Percentiles rank a stretch among this genome's conserved stretches.
phyloP scores from a whole-genome alignment of 495 filamentous ascomycete genomes.

The Daldinia loculata region DNA sequence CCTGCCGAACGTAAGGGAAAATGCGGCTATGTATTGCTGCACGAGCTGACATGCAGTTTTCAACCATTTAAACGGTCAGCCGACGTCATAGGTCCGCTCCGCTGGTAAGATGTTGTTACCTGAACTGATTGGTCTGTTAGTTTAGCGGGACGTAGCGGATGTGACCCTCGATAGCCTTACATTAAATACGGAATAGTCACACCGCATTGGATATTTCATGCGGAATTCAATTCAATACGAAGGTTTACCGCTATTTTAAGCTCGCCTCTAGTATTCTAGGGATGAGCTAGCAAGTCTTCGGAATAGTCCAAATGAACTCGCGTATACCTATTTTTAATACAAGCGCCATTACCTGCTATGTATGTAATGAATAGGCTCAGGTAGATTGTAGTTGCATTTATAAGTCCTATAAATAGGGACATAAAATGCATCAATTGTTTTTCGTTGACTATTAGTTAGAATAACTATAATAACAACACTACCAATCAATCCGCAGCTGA shows the following conservation, averaged over 20 bases:
- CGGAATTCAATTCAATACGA: constrained; percentile 22
- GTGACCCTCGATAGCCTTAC: constrained; percentile 19
- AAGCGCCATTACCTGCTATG: not conserved
- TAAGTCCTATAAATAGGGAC: not conserved
- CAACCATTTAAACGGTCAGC: constrained; percentile 2
- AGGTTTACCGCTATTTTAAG: constrained; percentile 27
- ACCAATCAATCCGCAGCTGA: constrained; percentile 3
- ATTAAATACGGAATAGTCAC: constrained; percentile 10
- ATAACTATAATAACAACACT: not conserved
- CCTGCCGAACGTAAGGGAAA: not conserved
- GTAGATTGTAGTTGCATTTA: not conserved
- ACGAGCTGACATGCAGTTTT: constrained; percentile 24
- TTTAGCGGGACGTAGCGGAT: constrained; percentile 1
- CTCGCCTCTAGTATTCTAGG: not conserved
- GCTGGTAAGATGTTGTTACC: constrained; percentile 22
- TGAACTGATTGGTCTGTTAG: constrained; percentile 10
- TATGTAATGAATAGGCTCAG: not conserved
- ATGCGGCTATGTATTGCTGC: constrained; percentile 39
- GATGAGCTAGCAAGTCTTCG: not conserved
- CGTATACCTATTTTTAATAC: not conserved
- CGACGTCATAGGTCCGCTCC: constrained; percentile 34
- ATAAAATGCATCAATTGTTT: constrained; percentile 1
- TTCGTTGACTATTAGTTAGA: not conserved
- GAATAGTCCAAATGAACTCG: not conserved
- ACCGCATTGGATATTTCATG: constrained; percentile 30